Evolutionary conservation across 1,284 basidiomycete species (phyloP), one percentile per base, ranked within the genome.

Genomic region (Ganoderma multipileum): DNA sequence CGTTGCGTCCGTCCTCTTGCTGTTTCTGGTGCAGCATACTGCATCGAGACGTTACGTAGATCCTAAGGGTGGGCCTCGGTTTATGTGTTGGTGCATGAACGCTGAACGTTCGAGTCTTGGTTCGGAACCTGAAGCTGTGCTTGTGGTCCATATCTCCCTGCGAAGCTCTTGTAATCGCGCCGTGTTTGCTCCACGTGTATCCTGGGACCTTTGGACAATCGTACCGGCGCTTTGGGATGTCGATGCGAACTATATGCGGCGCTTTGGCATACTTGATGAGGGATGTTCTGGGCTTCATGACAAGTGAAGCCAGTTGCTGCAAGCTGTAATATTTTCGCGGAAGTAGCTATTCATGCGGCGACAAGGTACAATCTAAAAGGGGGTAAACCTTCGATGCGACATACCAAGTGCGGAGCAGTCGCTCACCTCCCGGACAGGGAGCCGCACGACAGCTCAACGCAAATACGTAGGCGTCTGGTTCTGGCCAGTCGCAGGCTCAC

Each of bases 391-490:
- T 33, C 18, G 28, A 18, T 18, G 28, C 28, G 14, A 55, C 16
- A 18, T 26, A 12, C 1, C 18, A 2, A 28, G 23, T 20, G 18
- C 54, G 28, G 30, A 12, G 52, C 14, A 54, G 26, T 28, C 4
- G 28, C 52, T 54, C 16, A 30, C 52, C 52, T 30, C 16, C 16
- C 4, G 5, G 16, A 28, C 63, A 74, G 70, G 11, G 66, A 64
- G 11, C 68, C 55, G 3, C 60, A 55, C 23, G 42, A 61, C 67
- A 66, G 58, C 68, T 66, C 58, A 57, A 41, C 52, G n/a, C 12
- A 11, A 11, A 11, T 73, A 71, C 33, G 20, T 67, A 33, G 65
- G 72, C 30, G 62, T 74, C 5, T 64, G 72, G 23, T 69, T 72
- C 54, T 9, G 68, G 3, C 70, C 68, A 50, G 47, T 50, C 23